These are phyloP conservation scores for Goffeauzyma gilvescens DNA, from an alignment of 768 basidiomycete species.

Conservation along the genomic window DNA sequence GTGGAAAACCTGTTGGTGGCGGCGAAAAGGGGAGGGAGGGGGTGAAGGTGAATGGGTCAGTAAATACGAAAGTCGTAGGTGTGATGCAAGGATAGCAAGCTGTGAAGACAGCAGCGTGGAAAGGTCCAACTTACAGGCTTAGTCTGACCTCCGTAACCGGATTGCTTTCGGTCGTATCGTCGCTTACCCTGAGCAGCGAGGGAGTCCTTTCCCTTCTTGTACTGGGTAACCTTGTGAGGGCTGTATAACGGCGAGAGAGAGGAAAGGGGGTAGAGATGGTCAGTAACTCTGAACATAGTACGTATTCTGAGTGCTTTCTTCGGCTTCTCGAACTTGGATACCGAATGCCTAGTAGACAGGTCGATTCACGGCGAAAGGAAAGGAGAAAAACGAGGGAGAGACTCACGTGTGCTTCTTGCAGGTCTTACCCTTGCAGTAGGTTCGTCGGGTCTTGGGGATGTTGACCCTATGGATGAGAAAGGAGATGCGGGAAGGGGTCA, in stretches of 20 bases:
- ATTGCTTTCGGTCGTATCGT: slow-evolving; percentile 69
- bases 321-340: background rate
- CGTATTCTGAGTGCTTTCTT: background rate
- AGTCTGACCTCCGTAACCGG: slow-evolving; percentile 95
- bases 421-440: slow-evolving; percentile 86
- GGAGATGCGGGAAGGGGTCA: background rate
- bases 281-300: no score
- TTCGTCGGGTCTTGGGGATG: slow-evolving; percentile 63
- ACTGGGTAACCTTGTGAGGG: slow-evolving; percentile 98
- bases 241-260: slow-evolving; percentile 33
- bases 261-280: background rate
- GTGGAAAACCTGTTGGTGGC: slow-evolving; percentile 81
- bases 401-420: slow-evolving; percentile 99
- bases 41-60: no score
- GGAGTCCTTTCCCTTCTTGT: slow-evolving; percentile 99
- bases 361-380: background rate
- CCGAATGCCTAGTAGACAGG: no score
- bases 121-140: slow-evolving; percentile 58
- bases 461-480: background rate
- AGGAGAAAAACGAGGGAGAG: slow-evolving; percentile 33
- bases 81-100: no score
- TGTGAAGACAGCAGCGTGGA: no score
- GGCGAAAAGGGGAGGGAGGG: no score
- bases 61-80: no score
- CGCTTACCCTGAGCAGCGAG: slow-evolving; percentile 97